Percentiles rank a stretch among this genome's conserved stretches.
These are phyloP conservation scores for Aureobasidium musti DNA, from an alignment of 2,329 filamentous ascomycete species.

Conservation along the genomic window DNA sequence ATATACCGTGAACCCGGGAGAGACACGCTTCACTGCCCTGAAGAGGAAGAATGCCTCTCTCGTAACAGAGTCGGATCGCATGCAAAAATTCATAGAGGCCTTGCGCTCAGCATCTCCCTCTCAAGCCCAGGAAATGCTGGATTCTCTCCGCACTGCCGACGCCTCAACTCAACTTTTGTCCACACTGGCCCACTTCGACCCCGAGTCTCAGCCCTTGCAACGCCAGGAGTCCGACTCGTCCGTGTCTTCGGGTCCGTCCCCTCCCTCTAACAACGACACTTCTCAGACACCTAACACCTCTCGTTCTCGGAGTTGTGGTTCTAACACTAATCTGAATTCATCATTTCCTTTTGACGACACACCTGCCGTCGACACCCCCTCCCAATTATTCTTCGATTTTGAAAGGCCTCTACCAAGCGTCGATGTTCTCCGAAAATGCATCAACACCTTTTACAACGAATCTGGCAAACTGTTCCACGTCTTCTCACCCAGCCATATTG, in stretches of 20 bases:
- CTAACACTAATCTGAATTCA: not conserved
- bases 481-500: constrained; percentile 3
- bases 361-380: not conserved
- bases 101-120: constrained; percentile 7
- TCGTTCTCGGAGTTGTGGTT: not conserved
- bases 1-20: constrained; percentile 18
- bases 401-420: not conserved
- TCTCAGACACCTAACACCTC: not conserved
- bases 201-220: not conserved
- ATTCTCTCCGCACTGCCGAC: not conserved
- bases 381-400: not conserved
- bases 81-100: constrained; percentile 9
- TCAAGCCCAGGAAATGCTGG: constrained; percentile 10
- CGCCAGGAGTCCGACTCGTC: not conserved
- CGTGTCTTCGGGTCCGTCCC: not conserved
- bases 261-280: not conserved
- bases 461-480: constrained; percentile 19
- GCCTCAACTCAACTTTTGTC: not conserved
- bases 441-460: not conserved
- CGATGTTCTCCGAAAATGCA: not conserved
- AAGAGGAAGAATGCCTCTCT: constrained; percentile 28
- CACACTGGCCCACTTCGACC: not conserved
- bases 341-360: not conserved
- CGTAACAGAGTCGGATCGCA: constrained; percentile 8
- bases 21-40: constrained; percentile 25